phyloP scores from a whole-genome alignment of 305 asterid genomes.

The Fraxinus albicans region DNA sequence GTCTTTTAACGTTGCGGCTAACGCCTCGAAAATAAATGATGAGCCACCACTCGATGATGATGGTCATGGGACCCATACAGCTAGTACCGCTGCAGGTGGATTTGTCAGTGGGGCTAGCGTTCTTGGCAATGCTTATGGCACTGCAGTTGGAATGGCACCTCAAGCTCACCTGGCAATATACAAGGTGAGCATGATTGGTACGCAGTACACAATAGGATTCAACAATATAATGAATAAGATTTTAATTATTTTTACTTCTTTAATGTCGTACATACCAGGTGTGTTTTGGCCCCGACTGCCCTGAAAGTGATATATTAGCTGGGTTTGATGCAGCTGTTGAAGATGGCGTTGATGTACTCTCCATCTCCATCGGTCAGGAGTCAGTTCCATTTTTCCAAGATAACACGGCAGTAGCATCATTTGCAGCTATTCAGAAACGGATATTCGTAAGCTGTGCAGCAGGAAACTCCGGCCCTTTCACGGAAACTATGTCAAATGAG shows the following conservation, averaged over 20 bases:
- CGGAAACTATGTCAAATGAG: slow-evolving; percentile 21
- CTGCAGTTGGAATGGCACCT: slow-evolving; percentile 35
- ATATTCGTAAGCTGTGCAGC: slow-evolving; percentile 38
- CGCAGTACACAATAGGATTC: background rate
- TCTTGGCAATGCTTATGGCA: slow-evolving; percentile 29
- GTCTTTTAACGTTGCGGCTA: slow-evolving; percentile 20
- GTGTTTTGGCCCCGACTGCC: slow-evolving; percentile 23
- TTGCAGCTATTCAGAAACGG: slow-evolving; percentile 30
- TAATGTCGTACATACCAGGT: background rate
- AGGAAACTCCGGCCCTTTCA: slow-evolving; percentile 39
- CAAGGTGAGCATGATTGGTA: slow-evolving; percentile 11
- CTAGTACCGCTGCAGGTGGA: slow-evolving; percentile 34
- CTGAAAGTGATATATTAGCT: slow-evolving; percentile 28
- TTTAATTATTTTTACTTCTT: background rate
- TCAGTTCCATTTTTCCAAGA: slow-evolving; percentile 13
- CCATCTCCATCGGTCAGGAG: slow-evolving; percentile 28
- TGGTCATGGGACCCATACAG: slow-evolving; percentile 40
- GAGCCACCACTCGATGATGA: slow-evolving; percentile 27
- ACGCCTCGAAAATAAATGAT: background rate
- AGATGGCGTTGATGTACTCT: slow-evolving; percentile 38
- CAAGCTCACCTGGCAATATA: slow-evolving; percentile 32
- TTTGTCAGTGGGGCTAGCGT: slow-evolving; percentile 24
- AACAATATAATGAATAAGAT: background rate
- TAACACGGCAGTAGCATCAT: slow-evolving; percentile 26
- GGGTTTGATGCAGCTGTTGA: slow-evolving; percentile 30